These are phyloP conservation scores for Populus hybrid DNA, from an alignment of 441 rosid genomes.

Conservation along the genomic window DNA sequence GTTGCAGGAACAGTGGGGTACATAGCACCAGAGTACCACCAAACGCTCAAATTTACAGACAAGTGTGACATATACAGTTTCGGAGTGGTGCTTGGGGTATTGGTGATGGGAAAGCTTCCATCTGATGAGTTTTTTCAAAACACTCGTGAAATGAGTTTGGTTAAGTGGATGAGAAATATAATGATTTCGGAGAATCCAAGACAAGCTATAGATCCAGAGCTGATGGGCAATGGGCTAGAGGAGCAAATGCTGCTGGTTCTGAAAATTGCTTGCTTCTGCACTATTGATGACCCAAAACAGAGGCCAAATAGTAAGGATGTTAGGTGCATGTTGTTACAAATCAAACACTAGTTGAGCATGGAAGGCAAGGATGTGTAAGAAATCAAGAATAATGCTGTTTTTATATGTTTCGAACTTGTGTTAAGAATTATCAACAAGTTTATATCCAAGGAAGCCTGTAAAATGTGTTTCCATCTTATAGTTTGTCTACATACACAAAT, in stretches of 20 bases:
- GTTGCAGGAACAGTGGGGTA: slow-evolving; percentile 85
- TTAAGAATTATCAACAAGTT: neutral
- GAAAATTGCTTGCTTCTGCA: slow-evolving; percentile 83
- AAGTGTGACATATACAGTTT: slow-evolving; percentile 82
- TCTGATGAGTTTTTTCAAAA: slow-evolving; percentile 79
- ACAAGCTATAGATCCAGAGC: slow-evolving; percentile 54
- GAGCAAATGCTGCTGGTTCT: slow-evolving; percentile 78
- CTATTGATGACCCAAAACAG: slow-evolving; percentile 70
- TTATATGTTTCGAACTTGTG: neutral
- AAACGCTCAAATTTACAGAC: slow-evolving; percentile 77
- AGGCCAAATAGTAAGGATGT: slow-evolving; percentile 88
- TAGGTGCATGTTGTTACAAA: slow-evolving; percentile 67
- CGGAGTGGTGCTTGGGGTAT: slow-evolving; percentile 67
- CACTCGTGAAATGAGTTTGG: slow-evolving; percentile 58
- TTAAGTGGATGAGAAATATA: slow-evolving; percentile 76
- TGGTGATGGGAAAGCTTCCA: slow-evolving; percentile 81
- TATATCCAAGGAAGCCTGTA: slow-evolving; percentile 13
- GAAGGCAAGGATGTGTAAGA: neutral
- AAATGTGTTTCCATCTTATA: neutral
- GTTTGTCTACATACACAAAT: neutral
- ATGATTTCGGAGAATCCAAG: slow-evolving; percentile 64
- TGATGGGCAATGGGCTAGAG: slow-evolving; percentile 56
- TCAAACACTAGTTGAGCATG: slow-evolving; percentile 24
- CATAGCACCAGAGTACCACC: slow-evolving; percentile 86
- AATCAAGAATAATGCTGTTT: neutral